Conservation (phyloP, 1,139 yeast genomes). For the Yamadazyma epiphylla region DNA sequence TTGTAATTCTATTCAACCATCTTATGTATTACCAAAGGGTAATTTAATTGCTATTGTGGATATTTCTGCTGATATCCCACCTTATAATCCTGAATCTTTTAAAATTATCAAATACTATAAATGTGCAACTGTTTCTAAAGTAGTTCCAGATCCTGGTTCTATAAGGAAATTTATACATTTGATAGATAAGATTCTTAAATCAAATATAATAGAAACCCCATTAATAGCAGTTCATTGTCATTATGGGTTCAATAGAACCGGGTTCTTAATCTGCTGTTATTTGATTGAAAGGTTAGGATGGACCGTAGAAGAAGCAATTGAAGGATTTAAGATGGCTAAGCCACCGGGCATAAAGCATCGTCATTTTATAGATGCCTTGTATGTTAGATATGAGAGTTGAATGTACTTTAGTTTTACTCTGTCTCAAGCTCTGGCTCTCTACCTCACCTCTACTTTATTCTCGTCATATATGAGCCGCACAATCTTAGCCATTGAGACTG, state of each 20-base stretch:
- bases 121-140: slow-evolving; percentile 75
- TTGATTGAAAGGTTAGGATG: slow-evolving; percentile 58
- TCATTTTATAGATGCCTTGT: slow-evolving; percentile 71
- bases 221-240: slow-evolving; percentile 73
- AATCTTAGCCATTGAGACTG: too few species aligned
- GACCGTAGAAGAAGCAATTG: slow-evolving; percentile 61
- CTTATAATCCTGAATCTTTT: slow-evolving; percentile 63
- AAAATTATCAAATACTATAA: slow-evolving; percentile 55
- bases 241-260: slow-evolving; percentile 79
- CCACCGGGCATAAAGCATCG: slow-evolving; percentile 76
- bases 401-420: slow-evolving; percentile 4
- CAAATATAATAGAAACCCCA: slow-evolving; percentile 22
- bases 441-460: too few species aligned
- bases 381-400: slow-evolving; percentile 64
- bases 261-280: slow-evolving; percentile 69
- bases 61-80: slow-evolving; percentile 74
- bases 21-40: slow-evolving; percentile 19
- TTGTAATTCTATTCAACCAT: slow-evolving; percentile 22
- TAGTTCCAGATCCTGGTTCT: slow-evolving; percentile 65
- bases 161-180: slow-evolving; percentile 54
- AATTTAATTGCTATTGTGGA: slow-evolving; percentile 59
- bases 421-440: too few species aligned
- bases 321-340: slow-evolving; percentile 55
- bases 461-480: too few species aligned
- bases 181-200: slow-evolving; percentile 45